phyloP scores from a whole-genome alignment of 805 yeast species.

The Ogataea glucozyma region DNA sequence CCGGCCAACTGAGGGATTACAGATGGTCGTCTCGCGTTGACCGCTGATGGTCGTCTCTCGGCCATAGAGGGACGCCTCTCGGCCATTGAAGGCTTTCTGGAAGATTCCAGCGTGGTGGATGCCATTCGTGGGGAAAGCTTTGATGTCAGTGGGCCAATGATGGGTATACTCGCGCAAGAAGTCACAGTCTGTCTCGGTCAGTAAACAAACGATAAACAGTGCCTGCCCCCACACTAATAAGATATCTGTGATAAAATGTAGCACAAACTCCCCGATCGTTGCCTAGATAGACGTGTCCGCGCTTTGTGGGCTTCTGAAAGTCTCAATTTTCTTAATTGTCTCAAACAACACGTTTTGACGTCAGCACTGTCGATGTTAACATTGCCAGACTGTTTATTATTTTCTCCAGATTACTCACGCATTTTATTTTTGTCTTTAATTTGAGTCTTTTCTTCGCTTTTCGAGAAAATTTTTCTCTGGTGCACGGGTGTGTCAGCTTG shows the following conservation, averaged over 20 bases:
- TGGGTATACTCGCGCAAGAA: too few species aligned
- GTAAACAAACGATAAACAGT: conserved; percentile 2
- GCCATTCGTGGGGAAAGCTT: conserved; percentile 13
- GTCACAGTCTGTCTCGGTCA: background rate
- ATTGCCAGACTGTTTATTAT: conserved; percentile 8
- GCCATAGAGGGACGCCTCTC: conserved; percentile 62
- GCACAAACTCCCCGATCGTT: background rate
- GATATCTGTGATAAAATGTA: background rate
- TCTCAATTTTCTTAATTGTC: conserved; percentile 1
- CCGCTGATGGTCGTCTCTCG: conserved; percentile 36
- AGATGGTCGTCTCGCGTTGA: conserved; percentile 34
- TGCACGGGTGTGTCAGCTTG: conserved; percentile 2
- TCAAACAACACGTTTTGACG: too few species aligned
- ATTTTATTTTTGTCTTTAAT: background rate
- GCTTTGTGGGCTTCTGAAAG: too few species aligned
- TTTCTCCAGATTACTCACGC: conserved; percentile 12
- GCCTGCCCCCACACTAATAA: conserved; percentile 6
- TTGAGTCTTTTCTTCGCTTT: conserved; percentile 6
- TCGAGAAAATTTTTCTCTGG: conserved; percentile 10
- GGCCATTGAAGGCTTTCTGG: conserved; percentile 62
- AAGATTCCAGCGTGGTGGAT: conserved; percentile 23
- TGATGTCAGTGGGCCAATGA: too few species aligned
- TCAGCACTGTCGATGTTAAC: too few species aligned
- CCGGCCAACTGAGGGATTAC: conserved; percentile 75
- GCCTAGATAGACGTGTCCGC: background rate